A percentile compares a stretch with the other conserved stretches of the same genome.
Evolutionary conservation across 73 alveolate genomes (phyloP).

Genomic region (Stentor roeselii): DNA sequence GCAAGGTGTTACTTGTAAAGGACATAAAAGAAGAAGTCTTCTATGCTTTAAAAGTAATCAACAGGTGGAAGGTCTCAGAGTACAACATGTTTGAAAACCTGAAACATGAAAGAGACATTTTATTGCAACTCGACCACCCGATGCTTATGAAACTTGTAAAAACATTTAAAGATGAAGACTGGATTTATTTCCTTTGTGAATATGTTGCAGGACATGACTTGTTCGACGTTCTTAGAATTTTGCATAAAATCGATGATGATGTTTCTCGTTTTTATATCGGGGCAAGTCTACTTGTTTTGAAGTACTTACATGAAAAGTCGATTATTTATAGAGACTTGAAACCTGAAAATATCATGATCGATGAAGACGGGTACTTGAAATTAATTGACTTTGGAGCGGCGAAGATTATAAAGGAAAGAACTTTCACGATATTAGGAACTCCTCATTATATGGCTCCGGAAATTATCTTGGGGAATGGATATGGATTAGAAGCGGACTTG

Average conservation of each 20-base stretch:
- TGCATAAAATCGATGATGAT: slow-evolving; percentile 15
- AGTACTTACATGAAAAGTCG: slow-evolving; percentile 11
- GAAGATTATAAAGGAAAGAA: slow-evolving; percentile 32
- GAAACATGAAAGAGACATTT: slow-evolving; percentile 49
- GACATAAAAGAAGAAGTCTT: slow-evolving; percentile 41
- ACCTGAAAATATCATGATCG: slow-evolving; percentile 33
- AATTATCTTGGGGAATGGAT: slow-evolving; percentile 46
- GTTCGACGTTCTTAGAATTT: slow-evolving; percentile 7
- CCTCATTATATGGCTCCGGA: slow-evolving; percentile 76
- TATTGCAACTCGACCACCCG: slow-evolving; percentile 60
- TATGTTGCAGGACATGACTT: slow-evolving; percentile 53
- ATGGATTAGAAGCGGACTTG: slow-evolving; percentile 47
- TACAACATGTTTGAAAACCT: slow-evolving; percentile 36
- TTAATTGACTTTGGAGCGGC: slow-evolving; percentile 32
- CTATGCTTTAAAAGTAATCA: slow-evolving; percentile 56
- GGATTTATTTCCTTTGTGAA: slow-evolving; percentile 52
- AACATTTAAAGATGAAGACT: slow-evolving; percentile 51
- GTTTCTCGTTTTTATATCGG: slow-evolving; percentile 19
- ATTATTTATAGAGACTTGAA: slow-evolving; percentile 32
- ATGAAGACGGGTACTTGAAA: slow-evolving; percentile 28
- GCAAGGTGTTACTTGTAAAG: slow-evolving; percentile 56
- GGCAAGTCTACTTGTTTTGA: background rate
- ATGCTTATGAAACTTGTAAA: slow-evolving; percentile 59
- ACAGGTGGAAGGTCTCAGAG: slow-evolving; percentile 37
- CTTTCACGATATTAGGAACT: slow-evolving; percentile 53